Base-by-base conservation (phyloP, 73 alveolate genomes). In the Blepharisma stoltei region DNA sequence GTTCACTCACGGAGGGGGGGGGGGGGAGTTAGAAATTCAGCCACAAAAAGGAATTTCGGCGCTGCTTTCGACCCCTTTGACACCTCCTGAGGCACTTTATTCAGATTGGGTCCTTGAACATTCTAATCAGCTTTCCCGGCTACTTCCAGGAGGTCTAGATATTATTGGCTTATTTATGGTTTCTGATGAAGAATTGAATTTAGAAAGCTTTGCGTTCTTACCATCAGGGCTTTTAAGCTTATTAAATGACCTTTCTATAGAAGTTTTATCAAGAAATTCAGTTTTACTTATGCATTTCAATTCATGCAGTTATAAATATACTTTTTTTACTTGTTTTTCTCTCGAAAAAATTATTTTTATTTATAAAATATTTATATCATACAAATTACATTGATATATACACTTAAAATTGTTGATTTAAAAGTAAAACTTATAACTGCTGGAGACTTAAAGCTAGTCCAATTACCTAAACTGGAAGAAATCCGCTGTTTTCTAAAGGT, bases 81-180 rank as follows among this genome's bases (percentile, higher is more conserved):
- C 45, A 8, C 14, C 23, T 20, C 49, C 14, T 14, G 46, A 60
- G 46, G 38, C 73, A 25, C 14, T 9, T 60, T 25, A 60, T 60
- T 14, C 73, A 60, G 73, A 60, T 25, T 60, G 73, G 73, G 5
- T 60, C 5, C 45, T 60, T 14, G 46, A 60, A 60, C 73, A 60
- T 25, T 14, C 49, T 11, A 60, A 60, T 14, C 46, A 60, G 23
- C 18, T 60, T 9, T 60, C 45, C 0, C 73, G 73, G 2, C 46
- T 60, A 14, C 46, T 60, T 20, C 73, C 73, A 14, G 37, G 48
- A 60, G 73, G 73, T 25, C 2, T 60, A 18, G 18, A 20, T 14
- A 25, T 60, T 38, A 8, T 60, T 9, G 73, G 73, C 5, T 38
- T 60, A 14, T 60, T 14, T 25, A 14, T 38, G 14, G 73, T 60